These are phyloP conservation scores for Dillenia suffruticosa DNA, from an alignment of 164 flowering plant species.

Conservation along the genomic window DNA sequence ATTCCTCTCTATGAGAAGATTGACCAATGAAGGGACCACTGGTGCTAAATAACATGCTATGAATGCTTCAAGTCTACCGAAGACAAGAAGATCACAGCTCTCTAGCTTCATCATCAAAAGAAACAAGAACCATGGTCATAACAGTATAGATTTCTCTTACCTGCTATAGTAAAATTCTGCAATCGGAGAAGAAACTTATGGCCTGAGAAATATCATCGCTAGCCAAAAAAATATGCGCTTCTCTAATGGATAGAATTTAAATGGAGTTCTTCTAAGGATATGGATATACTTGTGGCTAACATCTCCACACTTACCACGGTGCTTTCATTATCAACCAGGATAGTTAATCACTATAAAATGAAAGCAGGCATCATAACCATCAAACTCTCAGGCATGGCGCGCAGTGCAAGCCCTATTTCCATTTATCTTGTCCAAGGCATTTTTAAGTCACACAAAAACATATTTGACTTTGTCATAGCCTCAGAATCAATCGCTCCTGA, in stretches of 20 bases:
- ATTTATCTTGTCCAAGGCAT: constrained; percentile 5
- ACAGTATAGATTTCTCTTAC: constrained; percentile 22
- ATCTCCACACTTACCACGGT: constrained; percentile 5
- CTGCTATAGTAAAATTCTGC: constrained; percentile 11
- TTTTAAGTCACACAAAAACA: constrained; percentile 1
- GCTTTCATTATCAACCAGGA: background rate
- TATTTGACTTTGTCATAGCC: background rate
- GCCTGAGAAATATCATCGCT: constrained; percentile 11
- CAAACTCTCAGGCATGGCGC: background rate
- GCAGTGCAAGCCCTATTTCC: constrained; percentile 7
- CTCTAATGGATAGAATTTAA: background rate
- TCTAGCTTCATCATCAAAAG: constrained; percentile 20
- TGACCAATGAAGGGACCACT: constrained; percentile 4
- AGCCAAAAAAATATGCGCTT: background rate
- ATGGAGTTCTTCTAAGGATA: constrained; percentile 14
- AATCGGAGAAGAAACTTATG: constrained; percentile 18
- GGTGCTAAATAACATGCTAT: constrained; percentile 21
- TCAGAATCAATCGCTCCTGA: background rate
- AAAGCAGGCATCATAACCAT: background rate
- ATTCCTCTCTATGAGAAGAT: no score
- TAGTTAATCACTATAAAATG: constrained; percentile 3
- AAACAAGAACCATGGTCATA: constrained; percentile 17
- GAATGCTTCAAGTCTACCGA: constrained; percentile 22
- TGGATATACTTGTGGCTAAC: constrained; percentile 13
- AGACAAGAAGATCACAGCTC: constrained; percentile 18